These are phyloP conservation scores for Cryptococcus sp. DNA, from an alignment of 1,284 basidiomycete genomes.

Conservation along the genomic window DNA sequence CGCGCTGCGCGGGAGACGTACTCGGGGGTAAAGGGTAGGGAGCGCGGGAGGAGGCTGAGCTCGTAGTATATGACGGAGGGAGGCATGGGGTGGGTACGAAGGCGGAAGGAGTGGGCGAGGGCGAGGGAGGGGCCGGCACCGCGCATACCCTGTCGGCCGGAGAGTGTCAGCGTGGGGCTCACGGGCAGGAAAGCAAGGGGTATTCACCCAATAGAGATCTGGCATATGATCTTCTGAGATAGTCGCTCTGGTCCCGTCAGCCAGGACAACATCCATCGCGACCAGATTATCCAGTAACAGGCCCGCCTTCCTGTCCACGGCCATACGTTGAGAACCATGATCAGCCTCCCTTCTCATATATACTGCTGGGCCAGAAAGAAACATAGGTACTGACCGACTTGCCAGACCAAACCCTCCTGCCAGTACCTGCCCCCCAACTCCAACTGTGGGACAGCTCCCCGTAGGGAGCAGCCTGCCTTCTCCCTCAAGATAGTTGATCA, in stretches of 20 bases:
- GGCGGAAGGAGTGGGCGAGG: neutral
- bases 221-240: constrained; percentile 7
- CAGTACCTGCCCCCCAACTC: constrained; percentile 18
- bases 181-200: too few relatives aligned
- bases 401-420: constrained; percentile 16
- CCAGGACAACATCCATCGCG: constrained; percentile 14
- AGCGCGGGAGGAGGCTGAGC: constrained; percentile 16
- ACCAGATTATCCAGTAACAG: constrained; percentile 14
- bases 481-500: constrained; percentile 8
- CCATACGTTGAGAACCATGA: too few relatives aligned
- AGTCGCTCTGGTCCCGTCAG: constrained; percentile 5
- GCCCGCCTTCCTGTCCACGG: neutral
- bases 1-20: neutral
- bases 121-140: constrained; percentile 3
- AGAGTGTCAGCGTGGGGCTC: neutral
- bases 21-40: constrained; percentile 5
- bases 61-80: constrained; percentile 16
- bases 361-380: too few relatives aligned
- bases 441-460: constrained; percentile 17
- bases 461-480: constrained; percentile 16
- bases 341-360: too few relatives aligned
- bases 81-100: constrained; percentile 15
- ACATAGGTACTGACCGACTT: constrained; percentile 2
- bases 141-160: neutral
- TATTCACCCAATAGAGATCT: constrained; percentile 20